A percentile compares a stretch with the other conserved stretches of the same genome.
These are phyloP conservation scores for Xylaria castorea DNA, from an alignment of 495 filamentous ascomycete species.

Conservation along the genomic window DNA sequence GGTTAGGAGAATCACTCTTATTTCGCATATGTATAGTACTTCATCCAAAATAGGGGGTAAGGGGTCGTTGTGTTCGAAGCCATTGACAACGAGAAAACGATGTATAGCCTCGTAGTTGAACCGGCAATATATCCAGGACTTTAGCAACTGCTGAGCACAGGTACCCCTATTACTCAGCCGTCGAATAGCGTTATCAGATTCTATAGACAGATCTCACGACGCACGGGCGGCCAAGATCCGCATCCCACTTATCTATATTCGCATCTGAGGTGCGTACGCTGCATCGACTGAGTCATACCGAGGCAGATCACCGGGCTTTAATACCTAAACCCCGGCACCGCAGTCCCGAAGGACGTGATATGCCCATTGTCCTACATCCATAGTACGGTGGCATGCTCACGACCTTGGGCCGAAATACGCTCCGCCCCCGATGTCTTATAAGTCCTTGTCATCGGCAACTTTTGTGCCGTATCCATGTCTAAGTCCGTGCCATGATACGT, in stretches of 20 bases:
- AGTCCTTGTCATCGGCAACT: not conserved
- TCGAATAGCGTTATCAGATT: not conserved
- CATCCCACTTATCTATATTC: not conserved
- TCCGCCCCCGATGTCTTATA: conserved; percentile 5
- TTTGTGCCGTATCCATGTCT: not conserved
- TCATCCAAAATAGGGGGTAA: not conserved
- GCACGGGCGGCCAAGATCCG: conserved; percentile 14
- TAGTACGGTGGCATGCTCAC: not conserved
- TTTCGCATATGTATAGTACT: too few relatives aligned
- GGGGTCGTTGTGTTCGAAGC: not conserved
- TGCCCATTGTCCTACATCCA: not conserved
- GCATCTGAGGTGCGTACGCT: not conserved
- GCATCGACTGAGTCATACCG: conserved; percentile 15
- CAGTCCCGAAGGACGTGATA: not conserved
- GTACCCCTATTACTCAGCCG: not conserved
- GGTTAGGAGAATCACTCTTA: not conserved
- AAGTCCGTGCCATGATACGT: conserved; percentile 7
- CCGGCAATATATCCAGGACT: not conserved
- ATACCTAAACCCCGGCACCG: not conserved
- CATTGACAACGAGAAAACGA: not conserved
- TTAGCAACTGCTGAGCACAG: not conserved
- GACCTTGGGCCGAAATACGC: not conserved
- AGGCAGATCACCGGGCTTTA: not conserved
- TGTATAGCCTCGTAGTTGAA: not conserved
- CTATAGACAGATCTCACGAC: not conserved